phyloP scores from a whole-genome alignment of 208 protist genomes.

The Acanthamoeba quina region DNA sequence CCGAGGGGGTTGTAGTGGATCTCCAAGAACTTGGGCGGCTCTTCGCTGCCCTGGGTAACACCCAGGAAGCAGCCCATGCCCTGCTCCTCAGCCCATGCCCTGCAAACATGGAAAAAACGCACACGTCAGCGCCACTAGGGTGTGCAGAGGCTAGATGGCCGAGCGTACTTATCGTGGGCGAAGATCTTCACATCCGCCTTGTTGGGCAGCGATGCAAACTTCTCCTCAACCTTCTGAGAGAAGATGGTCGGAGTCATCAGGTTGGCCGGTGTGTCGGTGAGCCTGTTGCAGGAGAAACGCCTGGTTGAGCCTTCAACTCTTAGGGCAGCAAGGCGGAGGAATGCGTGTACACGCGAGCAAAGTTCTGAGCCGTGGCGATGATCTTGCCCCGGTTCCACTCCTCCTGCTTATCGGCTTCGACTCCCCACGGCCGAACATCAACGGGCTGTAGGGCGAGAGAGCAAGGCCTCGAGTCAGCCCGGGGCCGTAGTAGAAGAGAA shows the following conservation, averaged over 20 bases:
- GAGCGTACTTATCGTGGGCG: background rate
- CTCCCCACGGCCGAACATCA: background rate
- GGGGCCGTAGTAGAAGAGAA: too few species aligned
- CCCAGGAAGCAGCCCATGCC: conserved; percentile 87
- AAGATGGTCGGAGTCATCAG: conserved; percentile 70
- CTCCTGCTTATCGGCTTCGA: background rate
- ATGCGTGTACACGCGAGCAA: conserved; percentile 54
- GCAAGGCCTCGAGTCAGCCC: background rate
- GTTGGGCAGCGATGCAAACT: conserved; percentile 47
- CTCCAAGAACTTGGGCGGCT: conserved; percentile 80
- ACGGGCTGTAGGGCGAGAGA: background rate
- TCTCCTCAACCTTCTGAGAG: conserved; percentile 23
- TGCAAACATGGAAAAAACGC: background rate
- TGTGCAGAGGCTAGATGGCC: background rate
- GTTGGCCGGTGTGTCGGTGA: conserved; percentile 54
- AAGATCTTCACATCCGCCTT: background rate
- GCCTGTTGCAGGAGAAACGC: background rate
- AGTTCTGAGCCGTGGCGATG: conserved; percentile 62
- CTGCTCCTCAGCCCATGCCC: conserved; percentile 80
- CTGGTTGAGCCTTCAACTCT: background rate
- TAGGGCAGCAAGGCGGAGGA: background rate
- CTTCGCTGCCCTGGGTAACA: conserved; percentile 79
- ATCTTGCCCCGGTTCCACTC: conserved; percentile 41
- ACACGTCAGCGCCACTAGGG: background rate
- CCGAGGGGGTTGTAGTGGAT: conserved; percentile 68